Conservation (phyloP, 495 filamentous ascomycete genomes). For the Tuber aestivum region DNA sequence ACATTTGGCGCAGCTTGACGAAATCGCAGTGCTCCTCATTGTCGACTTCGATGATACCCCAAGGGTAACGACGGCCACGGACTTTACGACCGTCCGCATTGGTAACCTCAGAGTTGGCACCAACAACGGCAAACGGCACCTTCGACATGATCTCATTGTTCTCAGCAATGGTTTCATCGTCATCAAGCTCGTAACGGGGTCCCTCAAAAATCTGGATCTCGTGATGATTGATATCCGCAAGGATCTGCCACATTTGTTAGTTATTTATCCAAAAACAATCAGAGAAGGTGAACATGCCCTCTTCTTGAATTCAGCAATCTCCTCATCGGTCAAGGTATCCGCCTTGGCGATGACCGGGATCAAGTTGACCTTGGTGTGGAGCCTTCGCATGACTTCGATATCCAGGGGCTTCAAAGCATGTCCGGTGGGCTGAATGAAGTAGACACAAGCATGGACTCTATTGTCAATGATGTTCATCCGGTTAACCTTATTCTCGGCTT, state of each 20-base stretch:
- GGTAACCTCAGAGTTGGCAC: conserved; percentile 86
- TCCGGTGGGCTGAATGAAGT: conserved; percentile 98
- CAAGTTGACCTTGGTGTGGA: conserved; percentile 99
- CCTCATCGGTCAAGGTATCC: conserved; percentile 95
- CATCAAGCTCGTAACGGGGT: conserved; percentile 94
- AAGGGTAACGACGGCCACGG: conserved; percentile 92
- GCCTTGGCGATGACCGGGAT: conserved; percentile 98
- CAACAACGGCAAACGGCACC: conserved; percentile 96
- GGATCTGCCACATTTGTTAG: conserved; percentile 59
- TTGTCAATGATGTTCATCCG: conserved; percentile 99
- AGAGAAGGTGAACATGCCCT: conserved; percentile 57
- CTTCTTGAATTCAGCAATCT: conserved; percentile 87
- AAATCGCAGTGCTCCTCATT: conserved; percentile 99
- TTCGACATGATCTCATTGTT: conserved; percentile 99
- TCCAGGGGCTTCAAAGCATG: conserved; percentile 99
- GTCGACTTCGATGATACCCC: conserved; percentile 98
- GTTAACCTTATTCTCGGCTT: conserved; percentile 99
- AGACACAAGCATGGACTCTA: conserved; percentile 95
- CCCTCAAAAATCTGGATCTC: conserved; percentile 98
- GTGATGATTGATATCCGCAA: conserved; percentile 93
- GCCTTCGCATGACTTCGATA: conserved; percentile 96
- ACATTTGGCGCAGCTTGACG: conserved; percentile 98
- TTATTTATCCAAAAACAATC: conserved; percentile 1
- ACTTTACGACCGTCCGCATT: conserved; percentile 90
- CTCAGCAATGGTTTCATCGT: conserved; percentile 98